Evolutionary conservation across 2,329 filamentous ascomycete species (phyloP).

Genomic region (Cryphonectria parasitica): DNA sequence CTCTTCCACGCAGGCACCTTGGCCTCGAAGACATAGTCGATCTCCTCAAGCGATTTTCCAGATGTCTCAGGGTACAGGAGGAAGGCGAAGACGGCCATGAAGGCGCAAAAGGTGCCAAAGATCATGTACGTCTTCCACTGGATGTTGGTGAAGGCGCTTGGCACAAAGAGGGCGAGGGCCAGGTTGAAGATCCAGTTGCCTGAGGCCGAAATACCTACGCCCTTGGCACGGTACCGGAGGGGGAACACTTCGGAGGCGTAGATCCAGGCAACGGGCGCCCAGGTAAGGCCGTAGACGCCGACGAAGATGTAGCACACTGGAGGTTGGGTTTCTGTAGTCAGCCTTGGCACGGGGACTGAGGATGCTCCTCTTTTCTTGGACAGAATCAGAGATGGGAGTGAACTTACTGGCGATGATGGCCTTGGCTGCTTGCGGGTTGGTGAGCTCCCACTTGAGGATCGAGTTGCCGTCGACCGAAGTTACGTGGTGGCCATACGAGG

Average conservation of each 20-base stretch:
- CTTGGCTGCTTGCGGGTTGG: slow-evolving; percentile 47
- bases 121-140: slow-evolving; percentile 57
- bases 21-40: slow-evolving; percentile 52
- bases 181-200: slow-evolving; percentile 57
- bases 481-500: slow-evolving; percentile 49
- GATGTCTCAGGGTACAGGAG: slow-evolving; percentile 62
- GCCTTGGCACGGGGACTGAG: too few relatives aligned
- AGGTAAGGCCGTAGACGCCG: slow-evolving; percentile 42
- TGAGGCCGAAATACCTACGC: slow-evolving; percentile 56
- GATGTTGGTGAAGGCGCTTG: slow-evolving; percentile 49
- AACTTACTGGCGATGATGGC: slow-evolving; percentile 53
- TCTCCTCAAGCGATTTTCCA: slow-evolving; percentile 59
- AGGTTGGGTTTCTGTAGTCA: neutral
- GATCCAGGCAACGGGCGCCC: slow-evolving; percentile 40
- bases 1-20: slow-evolving; percentile 27
- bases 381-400: neutral
- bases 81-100: slow-evolving; percentile 54
- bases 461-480: slow-evolving; percentile 48
- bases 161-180: slow-evolving; percentile 53
- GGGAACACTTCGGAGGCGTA: slow-evolving; percentile 46
- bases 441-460: slow-evolving; percentile 50
- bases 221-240: slow-evolving; percentile 54
- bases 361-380: too few relatives aligned
- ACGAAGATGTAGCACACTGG: slow-evolving; percentile 48
- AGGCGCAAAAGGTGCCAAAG: slow-evolving; percentile 56